Evolutionary conservation across 192 early-diverging fungal species (phyloP).

Genomic region (Coemansia sp.): DNA sequence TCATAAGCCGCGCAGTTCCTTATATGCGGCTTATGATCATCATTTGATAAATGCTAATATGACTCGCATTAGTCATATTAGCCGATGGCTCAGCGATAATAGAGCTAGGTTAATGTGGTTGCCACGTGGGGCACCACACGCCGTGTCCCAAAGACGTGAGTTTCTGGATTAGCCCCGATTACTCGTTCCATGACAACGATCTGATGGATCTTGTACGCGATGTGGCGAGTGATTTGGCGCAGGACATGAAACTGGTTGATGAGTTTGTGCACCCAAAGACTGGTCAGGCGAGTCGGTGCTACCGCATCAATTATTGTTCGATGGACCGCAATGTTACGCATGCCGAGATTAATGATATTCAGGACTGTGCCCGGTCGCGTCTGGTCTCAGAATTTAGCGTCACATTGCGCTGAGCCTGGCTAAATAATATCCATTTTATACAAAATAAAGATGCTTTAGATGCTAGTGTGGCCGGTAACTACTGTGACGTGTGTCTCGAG

Average conservation of each 20-base stretch:
- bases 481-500: not conserved
- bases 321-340: slow-evolving; percentile 97
- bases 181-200: slow-evolving; percentile 87
- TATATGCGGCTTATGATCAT: no score
- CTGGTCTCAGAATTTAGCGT: slow-evolving; percentile 69
- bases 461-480: not conserved
- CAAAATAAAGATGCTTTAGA: not conserved
- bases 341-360: slow-evolving; percentile 91
- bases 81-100: no score
- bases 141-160: slow-evolving; percentile 93
- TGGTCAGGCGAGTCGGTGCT: slow-evolving; percentile 78
- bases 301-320: slow-evolving; percentile 90
- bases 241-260: slow-evolving; percentile 88
- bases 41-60: no score
- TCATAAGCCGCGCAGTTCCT: no score
- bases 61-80: no score
- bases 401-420: slow-evolving; percentile 64
- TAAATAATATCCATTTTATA: not conserved
- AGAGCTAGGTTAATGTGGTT: no score
- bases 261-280: slow-evolving; percentile 87
- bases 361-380: slow-evolving; percentile 70
- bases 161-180: slow-evolving; percentile 72
- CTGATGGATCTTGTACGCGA: slow-evolving; percentile 90
- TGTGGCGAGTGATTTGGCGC: slow-evolving; percentile 88
- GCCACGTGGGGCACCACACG: slow-evolving; percentile 14